Evolutionary conservation across 257 asterid species (phyloP), one percentile per base, ranked within the genome.

Genomic region (Cruciata laevipes): DNA sequence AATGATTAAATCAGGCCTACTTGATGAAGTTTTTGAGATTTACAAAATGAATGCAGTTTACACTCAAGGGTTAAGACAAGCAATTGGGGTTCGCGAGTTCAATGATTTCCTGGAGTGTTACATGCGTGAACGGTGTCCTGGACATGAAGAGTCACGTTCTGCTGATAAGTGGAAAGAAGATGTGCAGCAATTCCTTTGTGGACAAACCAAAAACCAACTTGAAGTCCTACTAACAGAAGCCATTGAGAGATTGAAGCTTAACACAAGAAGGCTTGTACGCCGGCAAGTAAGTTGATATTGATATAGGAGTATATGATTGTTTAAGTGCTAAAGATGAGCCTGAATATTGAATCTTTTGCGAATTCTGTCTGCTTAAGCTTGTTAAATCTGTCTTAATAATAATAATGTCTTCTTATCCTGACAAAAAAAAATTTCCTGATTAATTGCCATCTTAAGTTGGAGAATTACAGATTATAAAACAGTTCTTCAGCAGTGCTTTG

Each of bases 51-150:
- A 85, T 81, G 90, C 95, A 21, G 91, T 85, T 81, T 94, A 84
- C 76, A 85, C 97, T 32, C 85, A 84, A 71, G 97, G 97, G 23
- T 74, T 94, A 68, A 78, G 86, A 75, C 99, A 94, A 75, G 96
- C 97, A 59, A 94, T 94, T 68, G 97, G 99, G 64, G 99, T 90
- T 18, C 77, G 91, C 23, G 99, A 94, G 81, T 94, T 88, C 55
- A 94, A 82, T 44, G 80, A 81, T 74, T 85, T 86, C 78, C 76
- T 93, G 7, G 80, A 65, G 66, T 73, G 58, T 76, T 79, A 71
- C 77, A 76, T 60, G 40, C 38, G 71, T 49, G 84, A 81, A 68
- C 7, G 56, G 64, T 78, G 68, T 33, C 61, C 42, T 57, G 38
- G 77, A 27, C 42, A 64, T 71, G 71, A 61, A 56, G 66, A 12